Evolutionary conservation across 129 eudicot genomes (phyloP).

Genomic region (Lactuca sativa): DNA sequence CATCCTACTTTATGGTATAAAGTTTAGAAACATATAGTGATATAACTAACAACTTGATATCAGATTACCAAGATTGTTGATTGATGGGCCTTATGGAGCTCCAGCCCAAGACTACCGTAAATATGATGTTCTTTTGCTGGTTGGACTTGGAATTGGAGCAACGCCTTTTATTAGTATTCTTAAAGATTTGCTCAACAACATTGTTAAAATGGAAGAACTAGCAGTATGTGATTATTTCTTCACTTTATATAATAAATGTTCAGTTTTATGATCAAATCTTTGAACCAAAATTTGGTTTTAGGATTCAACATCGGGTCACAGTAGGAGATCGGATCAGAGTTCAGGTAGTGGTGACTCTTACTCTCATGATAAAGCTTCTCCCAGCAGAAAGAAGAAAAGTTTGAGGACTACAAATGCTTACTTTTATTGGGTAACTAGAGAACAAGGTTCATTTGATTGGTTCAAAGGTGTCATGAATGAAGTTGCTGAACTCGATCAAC

Average conservation of each 20-base stretch:
- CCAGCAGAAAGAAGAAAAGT: conserved; percentile 53
- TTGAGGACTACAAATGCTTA: conserved; percentile 89
- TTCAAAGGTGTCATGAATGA: conserved; percentile 99
- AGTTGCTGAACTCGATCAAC: conserved; percentile 90
- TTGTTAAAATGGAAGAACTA: conserved; percentile 90
- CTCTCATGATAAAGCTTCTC: conserved; percentile 44
- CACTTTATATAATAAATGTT: background rate
- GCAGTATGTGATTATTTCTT: conserved; percentile 47
- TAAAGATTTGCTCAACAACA: conserved; percentile 88
- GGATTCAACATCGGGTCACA: conserved; percentile 68
- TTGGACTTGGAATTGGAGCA: conserved; percentile 99
- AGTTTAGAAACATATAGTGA: too few species aligned
- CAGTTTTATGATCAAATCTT: background rate
- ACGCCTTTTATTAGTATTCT: conserved; percentile 95
- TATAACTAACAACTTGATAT: background rate
- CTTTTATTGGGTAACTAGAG: conserved; percentile 99
- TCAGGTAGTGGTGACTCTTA: conserved; percentile 47
- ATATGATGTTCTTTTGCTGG: conserved; percentile 86
- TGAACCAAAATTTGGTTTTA: conserved; percentile 30
- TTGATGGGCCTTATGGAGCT: conserved; percentile 98
- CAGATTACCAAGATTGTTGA: conserved; percentile 88
- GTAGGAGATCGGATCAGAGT: conserved; percentile 68
- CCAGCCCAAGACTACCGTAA: conserved; percentile 96
- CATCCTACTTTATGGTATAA: background rate
- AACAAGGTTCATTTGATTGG: conserved; percentile 99